These are phyloP conservation scores for Puccinia coronata DNA, from an alignment of 1,284 basidiomycete genomes.

Conservation along the genomic window DNA sequence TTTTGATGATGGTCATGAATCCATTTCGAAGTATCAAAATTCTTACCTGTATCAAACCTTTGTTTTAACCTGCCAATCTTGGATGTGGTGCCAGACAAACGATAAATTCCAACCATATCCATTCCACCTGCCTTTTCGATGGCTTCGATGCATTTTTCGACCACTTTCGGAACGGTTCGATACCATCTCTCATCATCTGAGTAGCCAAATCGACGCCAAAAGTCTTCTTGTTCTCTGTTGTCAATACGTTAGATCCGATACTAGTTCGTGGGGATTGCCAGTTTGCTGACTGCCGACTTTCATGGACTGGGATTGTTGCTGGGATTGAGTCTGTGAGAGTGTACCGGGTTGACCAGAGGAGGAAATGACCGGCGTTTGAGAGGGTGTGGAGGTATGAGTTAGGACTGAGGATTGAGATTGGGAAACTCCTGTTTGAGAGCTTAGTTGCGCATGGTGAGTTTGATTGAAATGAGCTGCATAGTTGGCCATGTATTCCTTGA, in stretches of 20 bases:
- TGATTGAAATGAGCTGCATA: conserved; percentile 66
- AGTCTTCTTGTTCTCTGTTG: conserved; percentile 64
- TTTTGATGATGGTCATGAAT: not conserved
- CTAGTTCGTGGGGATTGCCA: conserved; percentile 20
- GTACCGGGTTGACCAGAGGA: conserved; percentile 22
- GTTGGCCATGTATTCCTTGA: conserved; percentile 95
- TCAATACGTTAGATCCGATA: not conserved
- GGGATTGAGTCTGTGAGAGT: conserved; percentile 18
- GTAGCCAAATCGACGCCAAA: conserved; percentile 89
- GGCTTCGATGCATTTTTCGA: conserved; percentile 84
- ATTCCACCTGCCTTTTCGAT: conserved; percentile 86
- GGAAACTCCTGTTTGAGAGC: conserved; percentile 3
- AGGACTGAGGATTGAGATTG: conserved; percentile 42
- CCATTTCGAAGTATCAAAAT: conserved; percentile 8
- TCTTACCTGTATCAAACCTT: conserved; percentile 78
- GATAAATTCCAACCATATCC: conserved; percentile 83
- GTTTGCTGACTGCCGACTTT: conserved; percentile 17
- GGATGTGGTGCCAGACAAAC: conserved; percentile 86
- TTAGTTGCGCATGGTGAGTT: conserved; percentile 39
- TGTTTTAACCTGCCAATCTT: conserved; percentile 82
- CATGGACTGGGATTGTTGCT: conserved; percentile 4
- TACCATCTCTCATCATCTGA: conserved; percentile 80
- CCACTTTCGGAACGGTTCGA: conserved; percentile 83
- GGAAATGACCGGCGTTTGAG: conserved; percentile 51
- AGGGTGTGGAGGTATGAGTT: conserved; percentile 50